These are phyloP conservation scores for Coleophoma crateriformis DNA, from an alignment of 2,329 filamentous ascomycete species.

Conservation along the genomic window DNA sequence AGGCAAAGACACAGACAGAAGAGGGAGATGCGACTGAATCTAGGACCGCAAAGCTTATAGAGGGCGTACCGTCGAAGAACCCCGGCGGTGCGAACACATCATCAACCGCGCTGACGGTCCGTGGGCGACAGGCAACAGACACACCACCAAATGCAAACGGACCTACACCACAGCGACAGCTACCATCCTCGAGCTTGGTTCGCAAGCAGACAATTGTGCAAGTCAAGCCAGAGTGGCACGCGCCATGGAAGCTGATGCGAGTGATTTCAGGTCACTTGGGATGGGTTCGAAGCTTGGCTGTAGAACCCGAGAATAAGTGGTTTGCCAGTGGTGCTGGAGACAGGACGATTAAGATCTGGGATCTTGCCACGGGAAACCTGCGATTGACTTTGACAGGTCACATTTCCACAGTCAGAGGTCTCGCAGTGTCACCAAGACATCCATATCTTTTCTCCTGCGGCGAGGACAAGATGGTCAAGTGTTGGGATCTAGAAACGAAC, in stretches of 20 bases:
- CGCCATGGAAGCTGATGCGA: slow-evolving; percentile 96
- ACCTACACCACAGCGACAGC: slow-evolving; percentile 42
- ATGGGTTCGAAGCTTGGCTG: slow-evolving; percentile 84
- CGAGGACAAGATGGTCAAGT: slow-evolving; percentile 99
- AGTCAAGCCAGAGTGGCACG: slow-evolving; percentile 87
- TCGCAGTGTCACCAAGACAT: slow-evolving; percentile 88
- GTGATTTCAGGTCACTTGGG: slow-evolving; percentile 95
- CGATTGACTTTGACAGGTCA: slow-evolving; percentile 86
- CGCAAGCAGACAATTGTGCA: slow-evolving; percentile 55
- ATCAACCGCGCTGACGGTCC: slow-evolving; percentile 52
- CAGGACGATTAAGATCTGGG: slow-evolving; percentile 98
- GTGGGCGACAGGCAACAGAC: slow-evolving; percentile 35
- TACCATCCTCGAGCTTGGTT: slow-evolving; percentile 51
- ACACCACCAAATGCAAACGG: slow-evolving; percentile 49
- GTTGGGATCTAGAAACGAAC: slow-evolving; percentile 99
- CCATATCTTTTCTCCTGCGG: slow-evolving; percentile 97
- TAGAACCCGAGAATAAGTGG: slow-evolving; percentile 96
- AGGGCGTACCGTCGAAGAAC: slow-evolving; percentile 45
- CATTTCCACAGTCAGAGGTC: slow-evolving; percentile 85
- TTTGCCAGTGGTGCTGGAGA: slow-evolving; percentile 95
- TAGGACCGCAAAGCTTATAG: slow-evolving; percentile 61
- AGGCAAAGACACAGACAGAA: slow-evolving; percentile 46
- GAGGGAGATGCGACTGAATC: slow-evolving; percentile 24
- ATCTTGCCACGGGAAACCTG: slow-evolving; percentile 81
- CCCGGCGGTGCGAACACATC: slow-evolving; percentile 29